Evolutionary conservation across 108 stramenopile species (phyloP).

Genomic region (Asterionellopsis glacialis): DNA sequence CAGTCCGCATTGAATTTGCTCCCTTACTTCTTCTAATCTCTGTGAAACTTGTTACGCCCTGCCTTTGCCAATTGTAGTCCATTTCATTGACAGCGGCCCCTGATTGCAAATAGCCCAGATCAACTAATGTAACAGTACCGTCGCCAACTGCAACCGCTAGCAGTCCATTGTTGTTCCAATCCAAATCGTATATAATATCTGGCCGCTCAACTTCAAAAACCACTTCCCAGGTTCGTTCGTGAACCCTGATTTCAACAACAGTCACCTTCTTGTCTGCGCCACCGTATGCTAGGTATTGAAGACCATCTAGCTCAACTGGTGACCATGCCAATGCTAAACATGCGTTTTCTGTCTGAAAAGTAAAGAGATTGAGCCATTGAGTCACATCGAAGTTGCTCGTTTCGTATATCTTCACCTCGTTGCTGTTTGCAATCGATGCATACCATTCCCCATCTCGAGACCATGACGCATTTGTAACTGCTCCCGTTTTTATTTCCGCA

Average conservation of each 20-base stretch:
- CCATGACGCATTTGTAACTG: conserved; percentile 38
- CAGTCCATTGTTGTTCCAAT: conserved; percentile 56
- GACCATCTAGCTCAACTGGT: conserved; percentile 31
- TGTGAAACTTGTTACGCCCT: conserved; percentile 61
- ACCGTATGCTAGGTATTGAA: conserved; percentile 66
- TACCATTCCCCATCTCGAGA: conserved; percentile 50
- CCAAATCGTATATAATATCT: conserved; percentile 46
- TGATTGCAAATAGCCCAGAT: conserved; percentile 60
- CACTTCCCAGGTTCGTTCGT: conserved; percentile 60
- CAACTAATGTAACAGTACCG: conserved; percentile 55
- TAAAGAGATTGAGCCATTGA: conserved; percentile 46
- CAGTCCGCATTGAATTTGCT: conserved; percentile 43
- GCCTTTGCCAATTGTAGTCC: conserved; percentile 77
- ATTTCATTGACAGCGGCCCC: conserved; percentile 64
- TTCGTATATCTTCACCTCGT: conserved; percentile 52
- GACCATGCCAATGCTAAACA: conserved; percentile 69
- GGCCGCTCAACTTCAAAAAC: conserved; percentile 43
- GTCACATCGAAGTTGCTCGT: conserved; percentile 18
- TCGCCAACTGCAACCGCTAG: conserved; percentile 54
- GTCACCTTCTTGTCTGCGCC: conserved; percentile 47
- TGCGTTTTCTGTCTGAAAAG: conserved; percentile 25
- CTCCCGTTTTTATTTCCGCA: conserved; percentile 11
- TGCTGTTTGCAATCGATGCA: conserved; percentile 42
- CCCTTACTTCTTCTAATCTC: conserved; percentile 60
- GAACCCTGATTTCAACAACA: conserved; percentile 54